Base-by-base conservation (phyloP, 495 filamentous ascomycete genomes). In the Daldinia grandis region DNA sequence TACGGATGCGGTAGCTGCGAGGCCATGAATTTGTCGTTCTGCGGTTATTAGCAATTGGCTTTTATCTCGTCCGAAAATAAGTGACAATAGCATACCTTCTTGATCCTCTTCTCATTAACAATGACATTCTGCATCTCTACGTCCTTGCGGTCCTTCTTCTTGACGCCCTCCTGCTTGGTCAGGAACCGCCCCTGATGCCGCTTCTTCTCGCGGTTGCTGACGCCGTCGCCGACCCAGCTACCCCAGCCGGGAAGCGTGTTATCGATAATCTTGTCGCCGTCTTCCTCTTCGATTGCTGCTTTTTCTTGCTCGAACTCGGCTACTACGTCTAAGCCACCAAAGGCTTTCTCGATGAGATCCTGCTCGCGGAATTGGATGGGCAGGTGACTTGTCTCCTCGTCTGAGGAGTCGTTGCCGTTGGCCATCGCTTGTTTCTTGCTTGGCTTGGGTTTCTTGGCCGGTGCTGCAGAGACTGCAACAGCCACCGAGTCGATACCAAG, bases 231-330 rank as follows among this genome's bases (percentile, higher is more conserved):
- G 9, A 89, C 85, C 95, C 95, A 84, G 79, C 81, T 88, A 66
- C 95, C 95, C 95, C 95, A 99, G 58, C 95, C 95, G 1, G 93
- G 93, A 2, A 99, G 84, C 0, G 92, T 93, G 58, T 91, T 91
- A 77, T 96, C 93, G 21, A 94, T 80, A 30, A 93, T 84, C 78
- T 97, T 88, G 64, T 97, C 93, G 69, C 90, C 95, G 76, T 98
- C 93, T 4, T 93, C 92, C 38, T 87, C 86, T 37, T 89, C 84
- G 8, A 85, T 83, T 63, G 90, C 88, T 19, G 84, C 82, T 77
- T 99, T 98, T 70, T 98, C 95, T 28, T 86, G 83, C 64, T 87
- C 86, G 76, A 99, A 98, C 54, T 93, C 90, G 35, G 86, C 86
- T 1, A 91, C 88, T n/a, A 96, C 93, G 75, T 97, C 92, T 71